Conservation (phyloP, 768 basidiomycete species). For the Dioszegia crocea region DNA sequence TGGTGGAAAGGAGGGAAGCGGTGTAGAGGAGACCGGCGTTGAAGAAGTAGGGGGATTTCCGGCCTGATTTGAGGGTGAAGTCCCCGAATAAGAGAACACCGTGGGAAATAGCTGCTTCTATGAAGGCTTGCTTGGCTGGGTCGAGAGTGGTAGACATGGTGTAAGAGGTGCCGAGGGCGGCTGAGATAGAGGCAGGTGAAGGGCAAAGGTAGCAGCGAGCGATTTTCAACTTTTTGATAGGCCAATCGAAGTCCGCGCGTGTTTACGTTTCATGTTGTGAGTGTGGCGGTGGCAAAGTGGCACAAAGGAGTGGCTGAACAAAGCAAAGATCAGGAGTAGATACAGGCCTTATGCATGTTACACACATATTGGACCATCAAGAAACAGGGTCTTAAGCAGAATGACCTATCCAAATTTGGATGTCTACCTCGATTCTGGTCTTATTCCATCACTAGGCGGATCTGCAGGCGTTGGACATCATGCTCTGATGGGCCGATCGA, state of each 20-base stretch:
- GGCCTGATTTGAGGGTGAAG: conserved; percentile 91
- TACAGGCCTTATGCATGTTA: too few relatives aligned
- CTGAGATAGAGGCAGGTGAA: not conserved
- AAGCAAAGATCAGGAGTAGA: not conserved
- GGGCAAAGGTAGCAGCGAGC: not conserved
- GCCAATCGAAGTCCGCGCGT: conserved; percentile 7
- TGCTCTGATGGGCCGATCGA: conserved; percentile 4
- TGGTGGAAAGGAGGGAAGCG: conserved; percentile 69
- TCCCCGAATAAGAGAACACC: conserved; percentile 64
- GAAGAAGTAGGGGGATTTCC: conserved; percentile 97
- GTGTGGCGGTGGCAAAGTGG: not conserved
- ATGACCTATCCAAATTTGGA: not conserved
- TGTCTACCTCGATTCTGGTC: conserved; percentile 14
- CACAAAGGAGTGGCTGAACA: not conserved
- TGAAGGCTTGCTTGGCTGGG: conserved; percentile 47
- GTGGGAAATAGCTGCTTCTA: conserved; percentile 47
- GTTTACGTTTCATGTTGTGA: not conserved
- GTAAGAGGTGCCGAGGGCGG: not conserved
- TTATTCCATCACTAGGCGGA: conserved; percentile 21
- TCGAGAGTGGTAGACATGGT: conserved; percentile 23
- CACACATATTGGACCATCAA: too few relatives aligned
- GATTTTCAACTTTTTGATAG: not conserved
- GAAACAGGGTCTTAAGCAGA: too few relatives aligned
- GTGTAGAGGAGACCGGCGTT: conserved; percentile 85
- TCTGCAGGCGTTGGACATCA: not conserved